Base-by-base conservation (phyloP, 1,284 basidiomycete genomes). In the Apiotrichum mycotoxinovorans region DNA sequence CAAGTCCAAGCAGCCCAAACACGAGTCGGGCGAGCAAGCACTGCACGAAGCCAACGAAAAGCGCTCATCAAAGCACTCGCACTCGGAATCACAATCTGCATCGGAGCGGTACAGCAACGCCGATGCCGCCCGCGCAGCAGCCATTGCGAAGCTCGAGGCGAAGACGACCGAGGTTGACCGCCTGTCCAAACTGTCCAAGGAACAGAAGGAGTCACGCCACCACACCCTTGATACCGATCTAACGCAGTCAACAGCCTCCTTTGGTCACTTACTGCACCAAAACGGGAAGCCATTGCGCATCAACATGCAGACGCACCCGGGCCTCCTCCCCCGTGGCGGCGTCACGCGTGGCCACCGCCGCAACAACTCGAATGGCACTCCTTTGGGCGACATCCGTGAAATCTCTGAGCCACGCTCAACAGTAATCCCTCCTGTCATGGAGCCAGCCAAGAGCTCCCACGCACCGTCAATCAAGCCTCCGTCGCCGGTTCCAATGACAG, bases 221-320 rank as follows among this genome's bases (percentile, higher is more conserved):
- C 46, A 54, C 20, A 55, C 50, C 15, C 33, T 52, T 15, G 35
- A 51, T 12, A 57, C 48, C 8, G 25, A 54, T 20, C 37, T 45
- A 18, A 58, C 57, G 26, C 43, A 55, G 12, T 56, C 54, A n/a
- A 57, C 54, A 9, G 72, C 71, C 18, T 74, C 73, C 0, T 77
- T 77, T 52, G 75, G 75, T 0, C 74, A 76, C 55, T 56, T 73
- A 9, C 53, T 66, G 2, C 70, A 73, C 54, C 57, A 53, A 18
- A 62, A 71, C 42, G 73, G 71, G 15, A 52, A 56, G 10, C 70
- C 72, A 0, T 40, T 69, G 40, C 60, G 56, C 30, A 47, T 41
- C 63, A 63, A 63, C 50, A 51, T 54, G 10, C 56, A 57, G 46
- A 55, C 56, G 11, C 54, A 45, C 34, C 22, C 46, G 33, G 45